Conservation (phyloP, 1,139 yeast species). For the Yamadazyma pseudoaaseri region DNA sequence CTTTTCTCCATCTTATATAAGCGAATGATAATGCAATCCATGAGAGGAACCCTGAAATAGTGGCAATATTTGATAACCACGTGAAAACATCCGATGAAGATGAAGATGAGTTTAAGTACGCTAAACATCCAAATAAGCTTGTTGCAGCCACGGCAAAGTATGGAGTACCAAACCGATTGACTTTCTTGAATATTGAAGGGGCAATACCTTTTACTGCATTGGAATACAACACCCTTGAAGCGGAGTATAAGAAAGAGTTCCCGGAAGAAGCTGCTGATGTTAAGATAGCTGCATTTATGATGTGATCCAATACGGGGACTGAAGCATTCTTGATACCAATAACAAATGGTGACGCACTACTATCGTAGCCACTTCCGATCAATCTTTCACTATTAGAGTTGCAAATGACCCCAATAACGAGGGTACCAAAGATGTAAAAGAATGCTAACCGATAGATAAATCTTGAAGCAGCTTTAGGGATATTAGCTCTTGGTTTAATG, state of each 20-base stretch:
- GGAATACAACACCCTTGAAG: constrained; percentile 67
- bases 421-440: constrained; percentile 47
- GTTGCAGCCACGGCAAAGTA: constrained; percentile 40
- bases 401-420: constrained; percentile 48
- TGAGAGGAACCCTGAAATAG: constrained; percentile 67
- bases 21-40: constrained; percentile 56
- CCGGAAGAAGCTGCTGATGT: constrained; percentile 72
- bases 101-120: constrained; percentile 60
- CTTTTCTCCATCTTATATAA: constrained; percentile 55
- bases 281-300: constrained; percentile 67
- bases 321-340: constrained; percentile 57
- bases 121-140: constrained; percentile 41
- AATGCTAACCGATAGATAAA: constrained; percentile 47
- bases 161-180: constrained; percentile 70
- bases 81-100: constrained; percentile 56
- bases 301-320: constrained; percentile 58
- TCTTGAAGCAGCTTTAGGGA: constrained; percentile 46
- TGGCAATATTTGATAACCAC: constrained; percentile 69
- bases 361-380: constrained; percentile 35
- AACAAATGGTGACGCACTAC: constrained; percentile 52
- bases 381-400: constrained; percentile 31
- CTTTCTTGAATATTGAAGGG: constrained; percentile 52
- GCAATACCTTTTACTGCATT: constrained; percentile 63
- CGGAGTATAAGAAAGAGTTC: constrained; percentile 70
- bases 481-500: constrained; percentile 42